These are phyloP conservation scores for Sphaceloma murrayae DNA, from an alignment of 2,329 filamentous ascomycete genomes.

Conservation along the genomic window DNA sequence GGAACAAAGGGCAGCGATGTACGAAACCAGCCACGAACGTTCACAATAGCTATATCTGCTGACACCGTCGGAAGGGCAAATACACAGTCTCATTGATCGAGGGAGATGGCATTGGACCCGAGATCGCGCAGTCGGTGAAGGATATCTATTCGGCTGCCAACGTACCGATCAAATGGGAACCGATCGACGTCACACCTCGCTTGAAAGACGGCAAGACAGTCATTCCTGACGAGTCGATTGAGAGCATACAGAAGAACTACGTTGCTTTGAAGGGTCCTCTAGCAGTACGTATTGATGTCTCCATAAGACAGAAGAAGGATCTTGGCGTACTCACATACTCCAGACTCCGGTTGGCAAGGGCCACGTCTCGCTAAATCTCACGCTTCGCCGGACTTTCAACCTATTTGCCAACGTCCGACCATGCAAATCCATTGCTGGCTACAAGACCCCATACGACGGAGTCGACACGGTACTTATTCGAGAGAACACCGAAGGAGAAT, in stretches of 20 bases:
- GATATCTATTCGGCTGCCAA: conserved; percentile 95
- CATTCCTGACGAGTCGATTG: conserved; percentile 86
- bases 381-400: conserved; percentile 97
- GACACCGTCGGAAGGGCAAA: conserved; percentile 59
- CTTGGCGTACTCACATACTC: conserved; percentile 24
- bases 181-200: conserved; percentile 88
- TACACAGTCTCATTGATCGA: conserved; percentile 96
- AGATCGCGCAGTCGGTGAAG: conserved; percentile 97
- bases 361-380: conserved; percentile 97
- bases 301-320: neutral
- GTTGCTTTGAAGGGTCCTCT: conserved; percentile 97
- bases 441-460: conserved; percentile 96
- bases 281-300: conserved; percentile 52
- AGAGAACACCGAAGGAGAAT: conserved; percentile 99
- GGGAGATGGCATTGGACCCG: conserved; percentile 96
- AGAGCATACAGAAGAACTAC: conserved; percentile 89
- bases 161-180: conserved; percentile 95
- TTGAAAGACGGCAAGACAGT: conserved; percentile 92
- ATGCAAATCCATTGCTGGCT: conserved; percentile 92
- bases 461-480: conserved; percentile 97
- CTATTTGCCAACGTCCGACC: conserved; percentile 98
- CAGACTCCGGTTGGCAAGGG: conserved; percentile 95
- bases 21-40: conserved; percentile 35
- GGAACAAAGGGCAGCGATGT: conserved; percentile 82
- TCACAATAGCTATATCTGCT: neutral